A percentile compares a stretch with the other conserved stretches of the same genome.
Conservation (phyloP, 192 early-diverging fungal genomes). For the Funneliformis mosseae region DNA sequence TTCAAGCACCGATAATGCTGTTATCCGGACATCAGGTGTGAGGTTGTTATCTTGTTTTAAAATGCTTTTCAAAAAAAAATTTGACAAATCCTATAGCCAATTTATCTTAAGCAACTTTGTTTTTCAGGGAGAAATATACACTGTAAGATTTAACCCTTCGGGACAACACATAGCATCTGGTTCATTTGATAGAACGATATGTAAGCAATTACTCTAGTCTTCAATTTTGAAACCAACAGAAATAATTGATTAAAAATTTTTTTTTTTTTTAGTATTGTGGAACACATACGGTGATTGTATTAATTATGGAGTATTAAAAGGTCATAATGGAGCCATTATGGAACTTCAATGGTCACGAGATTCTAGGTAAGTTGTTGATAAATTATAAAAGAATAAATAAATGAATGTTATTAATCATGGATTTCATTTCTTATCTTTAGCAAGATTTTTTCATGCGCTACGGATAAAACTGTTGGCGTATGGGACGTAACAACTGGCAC, state of each 20-base stretch:
- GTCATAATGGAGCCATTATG: slow-evolving; percentile 82
- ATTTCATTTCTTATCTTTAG: slow-evolving; percentile 40
- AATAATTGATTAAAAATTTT: neutral
- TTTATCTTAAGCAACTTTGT: slow-evolving; percentile 37
- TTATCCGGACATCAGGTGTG: slow-evolving; percentile 72
- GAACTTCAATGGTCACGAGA: slow-evolving; percentile 93
- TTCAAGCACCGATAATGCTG: slow-evolving; percentile 86
- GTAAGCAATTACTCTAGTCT: slow-evolving; percentile 48
- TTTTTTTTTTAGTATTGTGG: slow-evolving; percentile 77
- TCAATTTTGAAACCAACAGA: too few species aligned
- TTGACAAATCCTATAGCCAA: slow-evolving; percentile 33
- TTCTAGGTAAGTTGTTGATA: slow-evolving; percentile 51
- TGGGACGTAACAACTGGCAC: slow-evolving; percentile 88
- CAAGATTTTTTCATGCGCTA: slow-evolving; percentile 79
- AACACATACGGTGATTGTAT: slow-evolving; percentile 87
- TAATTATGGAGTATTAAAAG: slow-evolving; percentile 87
- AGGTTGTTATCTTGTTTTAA: slow-evolving; percentile 19
- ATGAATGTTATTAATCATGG: neutral
- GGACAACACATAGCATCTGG: slow-evolving; percentile 85
- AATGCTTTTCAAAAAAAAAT: neutral
- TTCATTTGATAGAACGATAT: slow-evolving; percentile 79
- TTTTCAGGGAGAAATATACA: slow-evolving; percentile 74
- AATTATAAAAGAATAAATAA: neutral
- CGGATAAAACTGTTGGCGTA: slow-evolving; percentile 77
- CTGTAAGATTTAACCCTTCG: slow-evolving; percentile 82